phyloP scores from a whole-genome alignment of 495 filamentous ascomycete genomes.

The Penicillium antarcticum region DNA sequence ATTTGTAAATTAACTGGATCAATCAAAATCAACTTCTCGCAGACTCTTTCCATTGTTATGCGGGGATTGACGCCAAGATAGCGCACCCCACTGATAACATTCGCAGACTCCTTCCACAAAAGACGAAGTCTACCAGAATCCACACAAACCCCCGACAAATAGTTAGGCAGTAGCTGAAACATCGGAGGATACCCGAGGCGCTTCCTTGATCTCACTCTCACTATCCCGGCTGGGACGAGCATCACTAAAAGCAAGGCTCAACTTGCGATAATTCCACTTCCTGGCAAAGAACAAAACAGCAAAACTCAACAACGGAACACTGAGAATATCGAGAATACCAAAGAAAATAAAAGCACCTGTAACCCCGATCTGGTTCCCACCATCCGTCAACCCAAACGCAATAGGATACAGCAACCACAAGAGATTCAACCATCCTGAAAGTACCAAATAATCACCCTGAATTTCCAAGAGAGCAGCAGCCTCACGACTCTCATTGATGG shows the following conservation, averaged over 20 bases:
- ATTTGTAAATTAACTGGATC: background rate
- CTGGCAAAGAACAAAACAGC: conserved; percentile 50
- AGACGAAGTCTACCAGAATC: no score
- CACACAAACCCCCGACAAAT: no score
- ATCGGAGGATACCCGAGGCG: no score
- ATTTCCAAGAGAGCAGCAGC: conserved; percentile 53
- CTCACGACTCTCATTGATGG: conserved; percentile 49
- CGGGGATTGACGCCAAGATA: background rate
- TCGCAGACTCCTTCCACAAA: background rate
- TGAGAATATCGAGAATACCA: conserved; percentile 60
- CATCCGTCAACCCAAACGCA: conserved; percentile 64
- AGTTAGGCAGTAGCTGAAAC: no score
- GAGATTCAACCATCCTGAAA: conserved; percentile 50
- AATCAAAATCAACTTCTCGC: background rate
- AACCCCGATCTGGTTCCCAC: conserved; percentile 62
- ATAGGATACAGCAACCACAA: conserved; percentile 64
- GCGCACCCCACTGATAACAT: no score
- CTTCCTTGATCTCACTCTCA: background rate
- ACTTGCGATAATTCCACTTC: conserved; percentile 18
- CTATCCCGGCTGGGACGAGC: conserved; percentile 4
- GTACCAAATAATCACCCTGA: conserved; percentile 46
- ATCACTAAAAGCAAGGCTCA: conserved; percentile 21
- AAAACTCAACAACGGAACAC: conserved; percentile 58
- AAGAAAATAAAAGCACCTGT: conserved; percentile 69
- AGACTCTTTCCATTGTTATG: background rate